Percentiles rank a stretch among this genome's conserved stretches.
Evolutionary conservation across 2,329 filamentous ascomycete species (phyloP).

Genomic region (Ceratocystis huliohia): DNA sequence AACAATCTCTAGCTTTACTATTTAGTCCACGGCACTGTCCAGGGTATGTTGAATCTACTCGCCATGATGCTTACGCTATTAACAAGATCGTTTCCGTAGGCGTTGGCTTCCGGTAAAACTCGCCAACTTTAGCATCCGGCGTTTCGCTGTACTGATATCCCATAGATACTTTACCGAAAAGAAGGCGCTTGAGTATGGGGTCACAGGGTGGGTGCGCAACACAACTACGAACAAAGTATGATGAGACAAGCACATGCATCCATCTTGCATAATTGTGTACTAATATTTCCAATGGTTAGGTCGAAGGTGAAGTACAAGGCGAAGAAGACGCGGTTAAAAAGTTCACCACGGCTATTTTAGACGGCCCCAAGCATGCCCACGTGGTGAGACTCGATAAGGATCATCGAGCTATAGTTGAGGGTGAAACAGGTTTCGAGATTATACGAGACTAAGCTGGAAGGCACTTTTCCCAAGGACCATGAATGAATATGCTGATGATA

Average conservation of each 20-base stretch:
- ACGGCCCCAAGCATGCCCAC: slow-evolving; percentile 57
- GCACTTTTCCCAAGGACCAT: neutral
- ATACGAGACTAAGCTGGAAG: slow-evolving; percentile 27
- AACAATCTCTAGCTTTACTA: slow-evolving; percentile 42
- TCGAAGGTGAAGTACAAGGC: slow-evolving; percentile 82
- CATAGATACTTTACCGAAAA: slow-evolving; percentile 42
- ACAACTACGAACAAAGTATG: slow-evolving; percentile 42
- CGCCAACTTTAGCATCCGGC: neutral
- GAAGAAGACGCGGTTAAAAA: slow-evolving; percentile 49
- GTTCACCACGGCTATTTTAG: slow-evolving; percentile 62
- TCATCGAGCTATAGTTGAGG: slow-evolving; percentile 50
- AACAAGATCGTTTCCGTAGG: slow-evolving; percentile 28
- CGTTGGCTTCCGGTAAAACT: slow-evolving; percentile 41
- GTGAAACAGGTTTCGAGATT: slow-evolving; percentile 54
- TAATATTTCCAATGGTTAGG: slow-evolving; percentile 37
- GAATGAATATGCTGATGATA: neutral
- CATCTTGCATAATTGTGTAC: neutral
- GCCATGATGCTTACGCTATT: neutral
- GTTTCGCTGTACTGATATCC: neutral
- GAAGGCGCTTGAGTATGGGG: slow-evolving; percentile 36
- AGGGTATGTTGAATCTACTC: slow-evolving; percentile 40
- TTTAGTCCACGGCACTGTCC: slow-evolving; percentile 52
- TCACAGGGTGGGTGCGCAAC: slow-evolving; percentile 53
- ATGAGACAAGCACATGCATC: slow-evolving; percentile 1
- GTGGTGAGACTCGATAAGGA: slow-evolving; percentile 64